A percentile compares a stretch with the other conserved stretches of the same genome.
Conservation (phyloP, 345 rosid species). For the Trapa bicornis region DNA sequence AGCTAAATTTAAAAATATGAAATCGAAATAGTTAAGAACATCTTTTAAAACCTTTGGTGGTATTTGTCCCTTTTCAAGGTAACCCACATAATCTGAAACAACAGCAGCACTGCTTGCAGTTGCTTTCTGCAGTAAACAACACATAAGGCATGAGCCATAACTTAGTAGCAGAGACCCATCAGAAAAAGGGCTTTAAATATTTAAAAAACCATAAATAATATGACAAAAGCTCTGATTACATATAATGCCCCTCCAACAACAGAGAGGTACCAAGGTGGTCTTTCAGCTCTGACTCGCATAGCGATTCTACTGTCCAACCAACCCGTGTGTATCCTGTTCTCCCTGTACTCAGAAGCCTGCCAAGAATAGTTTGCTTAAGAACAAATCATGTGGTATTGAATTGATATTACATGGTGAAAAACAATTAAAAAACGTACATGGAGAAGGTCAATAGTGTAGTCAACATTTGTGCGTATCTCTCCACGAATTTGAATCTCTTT, state of each 20-base stretch:
- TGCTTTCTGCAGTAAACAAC: conserved; percentile 65
- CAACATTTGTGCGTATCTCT: conserved; percentile 93
- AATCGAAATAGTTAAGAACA: not conserved
- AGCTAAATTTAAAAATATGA: not conserved
- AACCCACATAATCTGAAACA: conserved; percentile 96
- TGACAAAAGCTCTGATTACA: conserved; percentile 37
- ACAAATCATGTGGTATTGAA: not conserved
- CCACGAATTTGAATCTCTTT: conserved; percentile 99
- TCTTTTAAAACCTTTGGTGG: conserved; percentile 76
- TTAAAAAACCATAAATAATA: not conserved
- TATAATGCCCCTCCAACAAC: conserved; percentile 96
- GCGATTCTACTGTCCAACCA: conserved; percentile 99
- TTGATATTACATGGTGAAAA: conserved; percentile 1
- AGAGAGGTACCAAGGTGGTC: conserved; percentile 99
- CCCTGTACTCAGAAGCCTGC: conserved; percentile 94
- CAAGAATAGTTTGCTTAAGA: conserved; percentile 10
- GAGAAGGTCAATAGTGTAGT: conserved; percentile 89
- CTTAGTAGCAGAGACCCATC: not conserved
- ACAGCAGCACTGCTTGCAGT: conserved; percentile 87
- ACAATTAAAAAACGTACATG: conserved; percentile 39
- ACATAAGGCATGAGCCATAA: conserved; percentile 1
- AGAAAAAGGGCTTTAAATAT: not conserved
- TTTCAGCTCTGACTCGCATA: conserved; percentile 98
- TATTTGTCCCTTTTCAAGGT: conserved; percentile 98
- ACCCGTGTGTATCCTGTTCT: conserved; percentile 96